Evolutionary conservation across 441 rosid species (phyloP), one percentile per base, ranked within the genome.

Genomic region (Isatis lusitanica): DNA sequence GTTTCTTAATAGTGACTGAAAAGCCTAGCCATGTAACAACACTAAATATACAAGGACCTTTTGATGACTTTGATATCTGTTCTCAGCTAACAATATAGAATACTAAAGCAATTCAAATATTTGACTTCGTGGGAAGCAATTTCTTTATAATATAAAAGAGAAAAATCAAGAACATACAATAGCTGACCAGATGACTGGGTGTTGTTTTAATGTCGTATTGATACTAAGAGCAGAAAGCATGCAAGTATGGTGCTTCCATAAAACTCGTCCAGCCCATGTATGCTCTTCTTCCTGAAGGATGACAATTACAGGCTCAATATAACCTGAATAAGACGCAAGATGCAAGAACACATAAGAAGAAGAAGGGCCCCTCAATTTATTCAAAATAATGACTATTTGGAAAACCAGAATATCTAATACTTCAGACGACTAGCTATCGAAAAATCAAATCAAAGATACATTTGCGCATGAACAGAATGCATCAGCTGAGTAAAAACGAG

Each of bases 231-330:
- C 97, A 81, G 99, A 91, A 77, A 96, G 83, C 88, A 78, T 84
- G 88, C 98, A 90, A 74, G 99, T 90, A 75, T 96, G 99, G 79
- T 89, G 91, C 85, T 96, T 96, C 98, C 97, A 96, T 36, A 94
- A 74, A 74, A 90, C 76, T 73, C 97, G 88, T 63, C 99, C 99
- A 36, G 98, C 97, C 97, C 99, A 93, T 62, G 97, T 93, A 82
- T 82, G 94, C 85, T 96, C 98, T 82, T 80, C 83, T 78, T 93
- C 99, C 67, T 96, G 99, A 83, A 96, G 99, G 80, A 93, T 82
- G 79, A 93, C 94, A 91, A 96, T 83, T 83, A 93, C 96, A 66
- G 97, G 99, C 85, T 93, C 98, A 82, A 96, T 96, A 81, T 93
- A 93, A 78, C 97, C 99, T 96, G 78, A 74, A 78, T 42, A 68